phyloP scores from a whole-genome alignment of 1,284 basidiomycete genomes.

The Ceratobasidium sp. region DNA sequence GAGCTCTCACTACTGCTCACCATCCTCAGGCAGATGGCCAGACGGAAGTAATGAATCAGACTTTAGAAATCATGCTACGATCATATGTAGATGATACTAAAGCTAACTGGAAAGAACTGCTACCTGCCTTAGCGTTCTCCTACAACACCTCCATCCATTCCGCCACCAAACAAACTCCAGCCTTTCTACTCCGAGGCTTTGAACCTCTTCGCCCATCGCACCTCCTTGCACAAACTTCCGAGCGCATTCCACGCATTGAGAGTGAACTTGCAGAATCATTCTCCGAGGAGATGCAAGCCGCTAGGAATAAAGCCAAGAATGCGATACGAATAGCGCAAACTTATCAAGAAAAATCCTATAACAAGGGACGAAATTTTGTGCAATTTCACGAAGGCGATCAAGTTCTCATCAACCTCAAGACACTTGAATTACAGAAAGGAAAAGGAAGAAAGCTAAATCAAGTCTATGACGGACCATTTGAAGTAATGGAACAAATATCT shows the following conservation, averaged over 20 bases:
- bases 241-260: not conserved
- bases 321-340: constrained; percentile 42
- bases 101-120: constrained; percentile 45
- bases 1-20: too few species aligned
- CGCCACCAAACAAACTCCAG: constrained; percentile 43
- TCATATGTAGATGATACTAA: too few species aligned
- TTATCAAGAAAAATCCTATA: constrained; percentile 43
- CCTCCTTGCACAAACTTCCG: not conserved
- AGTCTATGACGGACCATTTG: constrained; percentile 50
- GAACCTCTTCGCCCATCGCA: constrained; percentile 38
- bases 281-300: constrained; percentile 28
- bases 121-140: constrained; percentile 45
- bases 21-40: constrained; percentile 52
- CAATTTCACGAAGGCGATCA: constrained; percentile 46
- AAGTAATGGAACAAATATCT: constrained; percentile 47
- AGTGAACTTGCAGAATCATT: constrained; percentile 36
- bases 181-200: constrained; percentile 44
- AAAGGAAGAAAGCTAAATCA: constrained; percentile 49
- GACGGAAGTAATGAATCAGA: constrained; percentile 48
- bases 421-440: constrained; percentile 45
- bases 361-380: constrained; percentile 38
- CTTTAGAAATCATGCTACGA: constrained; percentile 42
- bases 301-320: constrained; percentile 40
- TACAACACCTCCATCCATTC: constrained; percentile 46
- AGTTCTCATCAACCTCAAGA: constrained; percentile 50